These are phyloP conservation scores for Crepidotus variabilis DNA, from an alignment of 768 basidiomycete species.

Conservation along the genomic window DNA sequence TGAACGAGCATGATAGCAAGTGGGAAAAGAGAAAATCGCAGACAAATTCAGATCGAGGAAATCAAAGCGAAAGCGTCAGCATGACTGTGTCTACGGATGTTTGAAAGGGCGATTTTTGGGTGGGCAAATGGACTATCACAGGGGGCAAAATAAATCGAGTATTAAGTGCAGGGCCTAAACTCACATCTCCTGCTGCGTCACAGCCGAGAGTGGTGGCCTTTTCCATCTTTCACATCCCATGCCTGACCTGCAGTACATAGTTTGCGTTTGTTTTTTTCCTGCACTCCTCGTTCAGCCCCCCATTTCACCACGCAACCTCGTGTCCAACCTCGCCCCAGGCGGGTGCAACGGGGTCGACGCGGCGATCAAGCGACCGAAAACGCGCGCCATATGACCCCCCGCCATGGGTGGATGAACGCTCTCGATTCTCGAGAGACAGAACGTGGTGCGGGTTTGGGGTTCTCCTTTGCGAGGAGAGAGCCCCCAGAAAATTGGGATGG, in stretches of 20 bases:
- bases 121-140: conserved; percentile 33
- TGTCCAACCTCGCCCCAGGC: conserved; percentile 77
- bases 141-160: conserved; percentile 61
- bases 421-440: conserved; percentile 71
- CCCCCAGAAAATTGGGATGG: conserved; percentile 98
- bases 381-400: conserved; percentile 64
- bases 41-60: conserved; percentile 29
- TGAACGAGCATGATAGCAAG: conserved; percentile 16
- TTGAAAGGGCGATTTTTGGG: conserved; percentile 12
- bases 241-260: conserved; percentile 27
- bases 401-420: conserved; percentile 78
- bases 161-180: conserved; percentile 58
- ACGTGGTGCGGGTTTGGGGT: conserved; percentile 91
- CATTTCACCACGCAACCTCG: conserved; percentile 92
- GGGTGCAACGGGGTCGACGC: conserved; percentile 64
- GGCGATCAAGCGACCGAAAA: conserved; percentile 96
- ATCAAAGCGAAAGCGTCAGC: conserved; percentile 69
- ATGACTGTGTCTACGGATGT: conserved; percentile 34
- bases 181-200: conserved; percentile 63
- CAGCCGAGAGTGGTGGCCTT: conserved; percentile 58
- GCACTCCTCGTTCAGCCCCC: conserved; percentile 97
- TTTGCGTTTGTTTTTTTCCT: conserved; percentile 49
- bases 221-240: conserved; percentile 37
- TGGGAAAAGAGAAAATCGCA: conserved; percentile 9
- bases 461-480: conserved; percentile 92